Evolutionary conservation across 768 basidiomycete species (phyloP).

Genomic region (Sporobolomyces pararoseus): DNA sequence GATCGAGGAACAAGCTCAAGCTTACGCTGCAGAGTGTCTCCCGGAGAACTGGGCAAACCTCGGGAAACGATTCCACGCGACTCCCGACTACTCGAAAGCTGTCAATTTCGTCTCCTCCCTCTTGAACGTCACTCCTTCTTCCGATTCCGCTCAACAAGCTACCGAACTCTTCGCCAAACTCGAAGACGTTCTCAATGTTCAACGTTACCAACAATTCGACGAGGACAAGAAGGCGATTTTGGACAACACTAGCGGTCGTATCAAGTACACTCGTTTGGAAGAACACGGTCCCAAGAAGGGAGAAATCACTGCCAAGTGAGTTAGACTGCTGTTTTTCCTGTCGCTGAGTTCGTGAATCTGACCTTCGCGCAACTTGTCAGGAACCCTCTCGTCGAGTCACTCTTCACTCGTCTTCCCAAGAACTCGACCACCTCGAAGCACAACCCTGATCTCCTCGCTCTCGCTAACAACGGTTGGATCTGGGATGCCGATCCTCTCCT

Average conservation of each 20-base stretch:
- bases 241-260: slow-evolving; percentile 67
- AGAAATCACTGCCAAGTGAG: slow-evolving; percentile 67
- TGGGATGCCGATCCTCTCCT: slow-evolving; percentile 91
- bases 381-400: slow-evolving; percentile 77
- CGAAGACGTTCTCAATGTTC: slow-evolving; percentile 81
- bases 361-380: slow-evolving; percentile 53
- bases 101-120: slow-evolving; percentile 68
- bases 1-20: slow-evolving; percentile 56
- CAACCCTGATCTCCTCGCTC: slow-evolving; percentile 60
- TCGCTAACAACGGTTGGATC: slow-evolving; percentile 99
- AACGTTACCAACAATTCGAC: slow-evolving; percentile 71
- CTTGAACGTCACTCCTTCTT: slow-evolving; percentile 57
- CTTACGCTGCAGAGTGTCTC: slow-evolving; percentile 39
- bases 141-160: slow-evolving; percentile 56
- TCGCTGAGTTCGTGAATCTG: neutral
- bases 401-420: slow-evolving; percentile 77
- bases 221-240: slow-evolving; percentile 72
- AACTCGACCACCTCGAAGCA: slow-evolving; percentile 53
- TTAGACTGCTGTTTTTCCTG: neutral
- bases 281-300: slow-evolving; percentile 77
- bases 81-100: slow-evolving; percentile 62
- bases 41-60: slow-evolving; percentile 35
- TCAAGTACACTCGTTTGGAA: slow-evolving; percentile 78
- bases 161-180: slow-evolving; percentile 70
- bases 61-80: slow-evolving; percentile 60